phyloP scores from a whole-genome alignment of 2,329 filamentous ascomycete genomes.

The Penicillium sp. region DNA sequence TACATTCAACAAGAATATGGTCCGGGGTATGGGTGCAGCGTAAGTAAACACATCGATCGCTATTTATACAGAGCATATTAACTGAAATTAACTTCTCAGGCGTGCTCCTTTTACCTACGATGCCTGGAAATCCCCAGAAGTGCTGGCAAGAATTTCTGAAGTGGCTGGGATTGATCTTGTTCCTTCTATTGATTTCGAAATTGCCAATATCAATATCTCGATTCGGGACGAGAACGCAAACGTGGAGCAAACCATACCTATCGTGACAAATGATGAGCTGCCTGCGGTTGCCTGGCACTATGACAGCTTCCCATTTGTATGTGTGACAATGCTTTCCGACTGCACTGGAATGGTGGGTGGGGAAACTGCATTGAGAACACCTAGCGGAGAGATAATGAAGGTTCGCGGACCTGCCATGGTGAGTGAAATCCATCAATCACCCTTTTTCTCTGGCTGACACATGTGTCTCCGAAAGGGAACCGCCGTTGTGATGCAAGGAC shows the following conservation, averaged over 20 bases:
- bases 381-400: constrained; percentile 57
- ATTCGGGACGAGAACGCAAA: constrained; percentile 50
- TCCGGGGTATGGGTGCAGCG: constrained; percentile 57
- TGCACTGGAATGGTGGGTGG: constrained; percentile 65
- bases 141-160: constrained; percentile 51
- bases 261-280: constrained; percentile 50
- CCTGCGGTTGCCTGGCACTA: constrained; percentile 65
- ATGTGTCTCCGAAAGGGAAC: constrained; percentile 17
- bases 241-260: constrained; percentile 26
- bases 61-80: too few relatives aligned
- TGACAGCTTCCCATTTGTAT: constrained; percentile 70
- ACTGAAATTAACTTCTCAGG: not conserved
- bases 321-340: constrained; percentile 68
- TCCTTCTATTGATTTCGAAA: constrained; percentile 57
- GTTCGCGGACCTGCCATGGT: constrained; percentile 63
- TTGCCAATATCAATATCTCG: constrained; percentile 59
- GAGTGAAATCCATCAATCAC: constrained; percentile 27
- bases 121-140: constrained; percentile 59
- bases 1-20: constrained; percentile 54
- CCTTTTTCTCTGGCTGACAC: not conserved
- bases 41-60: constrained; percentile 38
- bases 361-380: constrained; percentile 63
- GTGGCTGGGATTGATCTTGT: constrained; percentile 59
- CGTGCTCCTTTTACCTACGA: constrained; percentile 66
- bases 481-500: constrained; percentile 58